A percentile compares a stretch with the other conserved stretches of the same genome.
These are phyloP conservation scores for Yarrowia sp. DNA, from an alignment of 805 yeast genomes.

Conservation along the genomic window DNA sequence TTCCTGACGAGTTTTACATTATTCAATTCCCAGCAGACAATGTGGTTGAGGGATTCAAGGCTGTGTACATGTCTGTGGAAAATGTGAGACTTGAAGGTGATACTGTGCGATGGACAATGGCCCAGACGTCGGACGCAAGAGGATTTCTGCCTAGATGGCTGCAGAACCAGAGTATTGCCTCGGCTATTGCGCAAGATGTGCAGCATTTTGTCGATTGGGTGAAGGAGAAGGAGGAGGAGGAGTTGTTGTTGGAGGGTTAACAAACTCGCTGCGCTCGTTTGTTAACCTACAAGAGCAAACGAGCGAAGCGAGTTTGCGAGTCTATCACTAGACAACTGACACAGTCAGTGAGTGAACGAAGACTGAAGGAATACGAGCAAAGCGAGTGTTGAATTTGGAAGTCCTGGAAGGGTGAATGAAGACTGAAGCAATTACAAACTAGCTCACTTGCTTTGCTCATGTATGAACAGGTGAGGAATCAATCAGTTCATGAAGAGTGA, in stretches of 20 bases:
- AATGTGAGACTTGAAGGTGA: slow-evolving; percentile 43
- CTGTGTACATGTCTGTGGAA: slow-evolving; percentile 51
- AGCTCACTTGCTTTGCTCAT: too few relatives aligned
- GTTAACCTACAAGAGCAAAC: too few relatives aligned
- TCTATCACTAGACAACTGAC: too few relatives aligned
- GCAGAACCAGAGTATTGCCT: slow-evolving; percentile 46
- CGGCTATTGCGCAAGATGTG: slow-evolving; percentile 26
- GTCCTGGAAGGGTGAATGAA: too few relatives aligned
- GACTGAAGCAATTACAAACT: too few relatives aligned
- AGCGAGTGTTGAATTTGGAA: too few relatives aligned
- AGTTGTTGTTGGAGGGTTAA: slow-evolving; percentile 17
- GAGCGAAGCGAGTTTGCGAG: too few relatives aligned
- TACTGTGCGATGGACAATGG: slow-evolving; percentile 52
- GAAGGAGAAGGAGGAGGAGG: slow-evolving; percentile 33
- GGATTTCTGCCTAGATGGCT: slow-evolving; percentile 52
- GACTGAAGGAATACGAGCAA: too few relatives aligned
- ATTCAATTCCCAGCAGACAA: slow-evolving; percentile 51
- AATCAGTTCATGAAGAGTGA: too few relatives aligned
- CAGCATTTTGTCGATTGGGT: slow-evolving; percentile 22
- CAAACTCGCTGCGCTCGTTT: too few relatives aligned
- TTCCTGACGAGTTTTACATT: slow-evolving; percentile 41
- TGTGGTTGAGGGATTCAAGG: slow-evolving; percentile 44
- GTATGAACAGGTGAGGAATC: too few relatives aligned
- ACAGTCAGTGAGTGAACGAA: too few relatives aligned
- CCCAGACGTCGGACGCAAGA: slow-evolving; percentile 52